Conservation (phyloP, 768 basidiomycete genomes). For the Sporobolomyces phaffii region DNA sequence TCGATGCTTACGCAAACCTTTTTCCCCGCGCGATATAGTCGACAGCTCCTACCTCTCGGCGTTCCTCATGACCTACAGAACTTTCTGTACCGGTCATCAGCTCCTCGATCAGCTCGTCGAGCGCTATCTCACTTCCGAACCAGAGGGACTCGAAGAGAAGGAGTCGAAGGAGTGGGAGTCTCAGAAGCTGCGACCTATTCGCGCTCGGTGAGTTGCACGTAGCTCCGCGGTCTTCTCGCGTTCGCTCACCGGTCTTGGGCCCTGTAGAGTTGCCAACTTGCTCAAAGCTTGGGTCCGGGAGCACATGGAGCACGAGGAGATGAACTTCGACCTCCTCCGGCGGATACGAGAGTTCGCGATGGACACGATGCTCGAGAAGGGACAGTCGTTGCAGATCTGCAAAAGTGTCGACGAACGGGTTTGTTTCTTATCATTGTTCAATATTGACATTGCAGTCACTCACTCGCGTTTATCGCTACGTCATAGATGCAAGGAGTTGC, state of each 20-base stretch:
- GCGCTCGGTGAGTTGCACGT: conserved; percentile 61
- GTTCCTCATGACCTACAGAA: conserved; percentile 93
- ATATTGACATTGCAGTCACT: too few species aligned
- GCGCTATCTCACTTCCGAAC: conserved; percentile 72
- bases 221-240: background rate
- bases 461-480: background rate
- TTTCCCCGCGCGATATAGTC: conserved; percentile 53
- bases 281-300: conserved; percentile 82
- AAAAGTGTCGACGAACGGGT: conserved; percentile 41
- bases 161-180: conserved; percentile 74
- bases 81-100: conserved; percentile 76
- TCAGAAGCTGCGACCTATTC: conserved; percentile 78
- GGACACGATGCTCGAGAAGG: conserved; percentile 33
- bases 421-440: too few species aligned
- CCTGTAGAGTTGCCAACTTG: conserved; percentile 71
- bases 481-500: conserved; percentile 34
- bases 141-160: conserved; percentile 52
- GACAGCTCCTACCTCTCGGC: conserved; percentile 64
- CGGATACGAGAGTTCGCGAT: conserved; percentile 69
- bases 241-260: background rate
- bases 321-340: conserved; percentile 73
- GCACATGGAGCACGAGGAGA: conserved; percentile 64
- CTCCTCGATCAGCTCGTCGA: conserved; percentile 72
- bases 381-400: conserved; percentile 39
- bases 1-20: conserved; percentile 12